Percentiles rank a stretch among this genome's conserved stretches.
Conservation (phyloP, 768 basidiomycete genomes). For the Kwoniella newhampshirensis region DNA sequence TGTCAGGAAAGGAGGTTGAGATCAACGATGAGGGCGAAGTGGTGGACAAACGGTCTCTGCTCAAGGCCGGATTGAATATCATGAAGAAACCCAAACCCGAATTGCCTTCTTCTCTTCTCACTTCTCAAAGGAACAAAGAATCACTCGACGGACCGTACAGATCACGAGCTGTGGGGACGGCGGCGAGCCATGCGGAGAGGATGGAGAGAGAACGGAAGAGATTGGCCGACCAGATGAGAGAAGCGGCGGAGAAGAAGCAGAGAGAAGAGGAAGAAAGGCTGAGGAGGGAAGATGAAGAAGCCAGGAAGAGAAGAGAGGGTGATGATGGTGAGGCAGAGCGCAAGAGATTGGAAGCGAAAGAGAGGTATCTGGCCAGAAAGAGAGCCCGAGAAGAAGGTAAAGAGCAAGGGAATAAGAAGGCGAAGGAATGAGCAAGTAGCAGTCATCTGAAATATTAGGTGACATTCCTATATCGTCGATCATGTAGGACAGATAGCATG, state of each 20-base stretch:
- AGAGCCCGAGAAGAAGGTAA: slow-evolving; percentile 56
- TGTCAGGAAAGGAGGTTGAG: slow-evolving; percentile 80
- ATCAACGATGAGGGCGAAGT: slow-evolving; percentile 97
- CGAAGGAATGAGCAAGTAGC: slow-evolving; percentile 56
- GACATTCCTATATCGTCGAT: neutral
- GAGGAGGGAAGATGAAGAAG: slow-evolving; percentile 65
- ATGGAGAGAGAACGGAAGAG: slow-evolving; percentile 77
- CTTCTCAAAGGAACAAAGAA: slow-evolving; percentile 15
- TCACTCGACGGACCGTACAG: slow-evolving; percentile 38
- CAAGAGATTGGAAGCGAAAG: slow-evolving; percentile 46
- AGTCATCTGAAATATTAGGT: neutral
- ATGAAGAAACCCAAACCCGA: slow-evolving; percentile 59
- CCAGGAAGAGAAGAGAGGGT: slow-evolving; percentile 48
- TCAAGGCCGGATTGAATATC: slow-evolving; percentile 89
- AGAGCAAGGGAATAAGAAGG: slow-evolving; percentile 69
- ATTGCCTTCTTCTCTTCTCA: slow-evolving; percentile 57
- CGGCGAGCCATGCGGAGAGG: slow-evolving; percentile 76
- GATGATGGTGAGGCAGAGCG: slow-evolving; percentile 50
- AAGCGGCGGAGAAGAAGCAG: slow-evolving; percentile 63
- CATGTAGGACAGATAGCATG: too few relatives aligned
- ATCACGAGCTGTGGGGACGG: slow-evolving; percentile 72
- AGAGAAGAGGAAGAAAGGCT: slow-evolving; percentile 65
- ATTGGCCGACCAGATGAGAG: slow-evolving; percentile 73
- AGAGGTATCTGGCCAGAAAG: slow-evolving; percentile 50
- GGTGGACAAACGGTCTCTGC: slow-evolving; percentile 88